These are phyloP conservation scores for Tagetes patula DNA, from an alignment of 129 eudicot species.

Conservation along the genomic window DNA sequence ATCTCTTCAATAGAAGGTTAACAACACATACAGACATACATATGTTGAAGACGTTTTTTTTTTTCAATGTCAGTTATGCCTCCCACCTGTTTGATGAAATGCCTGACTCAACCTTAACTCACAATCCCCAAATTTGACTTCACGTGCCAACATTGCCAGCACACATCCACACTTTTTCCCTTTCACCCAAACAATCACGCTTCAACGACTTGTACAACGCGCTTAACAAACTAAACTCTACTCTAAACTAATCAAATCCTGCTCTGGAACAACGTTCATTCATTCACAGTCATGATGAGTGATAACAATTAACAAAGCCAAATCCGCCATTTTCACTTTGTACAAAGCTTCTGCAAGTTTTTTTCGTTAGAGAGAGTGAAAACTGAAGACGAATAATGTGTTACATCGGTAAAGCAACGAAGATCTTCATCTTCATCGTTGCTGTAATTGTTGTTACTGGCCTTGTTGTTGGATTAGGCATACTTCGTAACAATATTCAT, in stretches of 20 bases:
- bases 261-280: conserved; percentile 2
- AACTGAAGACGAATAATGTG: conserved; percentile 33
- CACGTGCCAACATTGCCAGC: conserved; percentile 53
- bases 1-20: conserved; percentile 1
- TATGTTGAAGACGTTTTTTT: background rate
- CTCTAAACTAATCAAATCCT: background rate
- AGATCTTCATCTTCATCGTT: conserved; percentile 88
- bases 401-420: conserved; percentile 94
- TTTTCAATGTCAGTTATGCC: background rate
- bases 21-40: too few relatives aligned
- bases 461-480: conserved; percentile 56
- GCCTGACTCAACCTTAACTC: background rate
- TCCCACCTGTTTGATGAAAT: conserved; percentile 1
- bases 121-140: conserved; percentile 35
- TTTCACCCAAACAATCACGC: conserved; percentile 8
- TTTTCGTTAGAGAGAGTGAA: background rate
- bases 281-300: conserved; percentile 15
- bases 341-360: conserved; percentile 23
- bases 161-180: background rate
- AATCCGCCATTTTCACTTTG: conserved; percentile 25
- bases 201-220: background rate
- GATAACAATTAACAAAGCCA: conserved; percentile 5
- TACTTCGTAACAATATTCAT: conserved; percentile 38
- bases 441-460: conserved; percentile 53
- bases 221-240: background rate